Base-by-base conservation (phyloP, 345 rosid species). In the Populus davidiana region DNA sequence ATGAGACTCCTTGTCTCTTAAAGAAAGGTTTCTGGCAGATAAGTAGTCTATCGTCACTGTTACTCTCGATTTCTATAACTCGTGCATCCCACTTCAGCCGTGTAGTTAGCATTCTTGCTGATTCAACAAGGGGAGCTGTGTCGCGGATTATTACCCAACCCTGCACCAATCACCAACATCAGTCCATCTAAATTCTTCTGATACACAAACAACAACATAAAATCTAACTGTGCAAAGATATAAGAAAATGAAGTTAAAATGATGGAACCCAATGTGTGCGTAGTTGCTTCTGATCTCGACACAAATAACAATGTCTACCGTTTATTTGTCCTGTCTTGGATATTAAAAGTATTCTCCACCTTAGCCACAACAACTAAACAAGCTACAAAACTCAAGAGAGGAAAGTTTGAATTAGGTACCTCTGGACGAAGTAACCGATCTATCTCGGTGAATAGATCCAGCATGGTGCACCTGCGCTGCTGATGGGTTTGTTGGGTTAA, bases 391-490 rank as follows among this genome's bases (percentile, higher is more conserved):
- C 44, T 67, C 14, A 33, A 33, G 29, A 52, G 39, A 38, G 35
- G 12, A 25, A 0, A 31, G 33, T 11, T 67, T 27, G 47, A 62
- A 41, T 69, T 71, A 17, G 64, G 74, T 93, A 92, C 99, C 98
- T 96, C 99, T 17, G 99, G 99, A 67, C 97, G 99, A 87, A 96
- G 97, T 74, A 96, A 38, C 23, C 98, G 89, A 77, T 96, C 99
- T 73, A 96, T 83, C 89, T 96, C 99, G 14, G 83, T 82, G 84
- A 96, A 91, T 7, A 94, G 67, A 50, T 89, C 91, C 64, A 87
- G 84, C 77, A 85, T 41, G 21, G 88, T 74, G 85, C 99, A 96
- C 75, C 84, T 49, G 50, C 79, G 83, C 68, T 71, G 85, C 80
- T 85, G 82, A 77, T 75, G 83, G 20, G 85, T 52, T 83, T 86